A percentile compares a stretch with the other conserved stretches of the same genome.
Evolutionary conservation across 352 stramenopile genomes (phyloP).

Genomic region (Pythium rishiriense): DNA sequence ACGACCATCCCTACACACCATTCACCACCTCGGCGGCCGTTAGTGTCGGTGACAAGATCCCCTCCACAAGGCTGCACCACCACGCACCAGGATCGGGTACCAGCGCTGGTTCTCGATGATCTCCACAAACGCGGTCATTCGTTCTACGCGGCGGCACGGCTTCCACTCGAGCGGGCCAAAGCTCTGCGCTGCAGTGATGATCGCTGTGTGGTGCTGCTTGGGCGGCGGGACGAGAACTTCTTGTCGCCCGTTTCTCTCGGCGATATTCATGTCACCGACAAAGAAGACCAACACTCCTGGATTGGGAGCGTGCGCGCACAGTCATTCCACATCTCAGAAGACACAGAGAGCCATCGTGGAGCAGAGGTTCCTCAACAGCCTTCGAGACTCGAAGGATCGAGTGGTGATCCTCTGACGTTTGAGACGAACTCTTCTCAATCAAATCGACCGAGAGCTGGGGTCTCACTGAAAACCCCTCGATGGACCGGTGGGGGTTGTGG

Average conservation of each 20-base stretch:
- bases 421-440: too few relatives aligned
- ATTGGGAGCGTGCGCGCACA: not conserved
- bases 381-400: too few relatives aligned
- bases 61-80: not conserved
- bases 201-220: not conserved
- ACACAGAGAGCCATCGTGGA: too few relatives aligned
- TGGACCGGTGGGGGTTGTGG: too few relatives aligned
- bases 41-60: too few relatives aligned
- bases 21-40: too few relatives aligned
- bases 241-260: constrained; percentile 6
- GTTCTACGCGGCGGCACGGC: not conserved
- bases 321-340: constrained; percentile 13
- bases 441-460: too few relatives aligned
- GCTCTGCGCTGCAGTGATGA: not conserved
- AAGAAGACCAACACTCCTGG: constrained; percentile 17
- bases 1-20: constrained; percentile 63
- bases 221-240: too few relatives aligned
- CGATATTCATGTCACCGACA: constrained; percentile 8
- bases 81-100: constrained; percentile 72
- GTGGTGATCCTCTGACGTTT: too few relatives aligned
- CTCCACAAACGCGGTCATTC: constrained; percentile 37
- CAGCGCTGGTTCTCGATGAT: constrained; percentile 89
- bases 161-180: not conserved
- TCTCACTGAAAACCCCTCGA: too few relatives aligned
- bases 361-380: too few relatives aligned